These are phyloP conservation scores for Prunus dulcis DNA, from an alignment of 306 rosid genomes.

Conservation along the genomic window DNA sequence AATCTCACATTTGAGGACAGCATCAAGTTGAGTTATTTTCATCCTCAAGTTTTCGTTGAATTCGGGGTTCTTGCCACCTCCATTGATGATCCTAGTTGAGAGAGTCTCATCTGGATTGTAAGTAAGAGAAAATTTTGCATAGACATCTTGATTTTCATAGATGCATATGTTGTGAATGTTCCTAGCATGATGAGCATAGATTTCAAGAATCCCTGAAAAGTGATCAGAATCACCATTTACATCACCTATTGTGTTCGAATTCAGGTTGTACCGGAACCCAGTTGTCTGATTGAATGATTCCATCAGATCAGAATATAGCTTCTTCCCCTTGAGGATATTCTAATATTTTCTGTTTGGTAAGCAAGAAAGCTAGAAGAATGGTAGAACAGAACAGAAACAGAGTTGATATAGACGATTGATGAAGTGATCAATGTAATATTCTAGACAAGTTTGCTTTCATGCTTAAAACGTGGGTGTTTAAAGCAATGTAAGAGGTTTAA, in stretches of 20 bases:
- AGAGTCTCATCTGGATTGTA: conserved; percentile 79
- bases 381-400: conserved; percentile 12
- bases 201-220: conserved; percentile 67
- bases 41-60: conserved; percentile 74
- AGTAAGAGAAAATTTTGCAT: conserved; percentile 87
- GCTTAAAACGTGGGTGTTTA: conserved; percentile 3
- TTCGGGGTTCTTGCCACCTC: conserved; percentile 80
- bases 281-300: conserved; percentile 56
- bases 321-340: neutral
- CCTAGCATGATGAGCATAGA: conserved; percentile 83
- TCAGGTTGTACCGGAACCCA: conserved; percentile 59
- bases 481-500: neutral
- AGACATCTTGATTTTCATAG: conserved; percentile 91
- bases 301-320: conserved; percentile 43
- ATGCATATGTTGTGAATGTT: conserved; percentile 91
- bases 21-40: conserved; percentile 66
- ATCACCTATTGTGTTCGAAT: conserved; percentile 29
- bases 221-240: conserved; percentile 31
- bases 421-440: conserved; percentile 16
- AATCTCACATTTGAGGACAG: conserved; percentile 85
- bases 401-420: neutral
- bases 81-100: conserved; percentile 64
- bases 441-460: neutral
- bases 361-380: conserved; percentile 9
- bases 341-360: conserved; percentile 8